Evolutionary conservation across 441 rosid genomes (phyloP).

Genomic region (Eruca vesicaria): DNA sequence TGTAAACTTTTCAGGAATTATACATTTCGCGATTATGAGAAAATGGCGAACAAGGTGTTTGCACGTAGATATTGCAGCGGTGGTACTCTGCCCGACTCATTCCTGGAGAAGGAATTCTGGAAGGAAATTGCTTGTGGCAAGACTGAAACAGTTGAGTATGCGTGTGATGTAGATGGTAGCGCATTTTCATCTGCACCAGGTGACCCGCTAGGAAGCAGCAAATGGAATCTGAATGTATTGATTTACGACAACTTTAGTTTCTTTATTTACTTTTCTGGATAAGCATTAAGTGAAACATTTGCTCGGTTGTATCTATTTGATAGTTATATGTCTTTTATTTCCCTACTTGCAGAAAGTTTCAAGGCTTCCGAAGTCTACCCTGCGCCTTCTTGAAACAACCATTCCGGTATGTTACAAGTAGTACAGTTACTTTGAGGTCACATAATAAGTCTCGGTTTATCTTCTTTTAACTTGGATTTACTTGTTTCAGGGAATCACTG

Average conservation of each 20-base stretch:
- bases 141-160: slow-evolving; percentile 98
- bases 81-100: slow-evolving; percentile 85
- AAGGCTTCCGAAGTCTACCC: slow-evolving; percentile 73
- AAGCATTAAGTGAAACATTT: neutral
- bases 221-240: slow-evolving; percentile 96
- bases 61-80: slow-evolving; percentile 92
- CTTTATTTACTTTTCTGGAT: neutral
- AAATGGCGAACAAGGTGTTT: slow-evolving; percentile 97
- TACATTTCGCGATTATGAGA: slow-evolving; percentile 95
- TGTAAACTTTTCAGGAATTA: slow-evolving; percentile 71
- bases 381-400: slow-evolving; percentile 83
- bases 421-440: slow-evolving; percentile 4
- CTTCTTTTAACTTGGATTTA: slow-evolving; percentile 14
- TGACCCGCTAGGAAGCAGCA: slow-evolving; percentile 95
- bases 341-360: slow-evolving; percentile 61
- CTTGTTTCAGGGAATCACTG: slow-evolving; percentile 94
- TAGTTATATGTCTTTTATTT: slow-evolving; percentile 11
- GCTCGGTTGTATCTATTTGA: neutral
- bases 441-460: neutral
- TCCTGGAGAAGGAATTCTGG: slow-evolving; percentile 99
- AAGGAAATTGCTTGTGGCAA: slow-evolving; percentile 93
- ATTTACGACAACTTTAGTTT: slow-evolving; percentile 33
- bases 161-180: slow-evolving; percentile 99
- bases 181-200: slow-evolving; percentile 90
- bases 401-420: slow-evolving; percentile 70